Evolutionary conservation across 2,329 filamentous ascomycete species (phyloP).

Genomic region (Monosporascus sp.): DNA sequence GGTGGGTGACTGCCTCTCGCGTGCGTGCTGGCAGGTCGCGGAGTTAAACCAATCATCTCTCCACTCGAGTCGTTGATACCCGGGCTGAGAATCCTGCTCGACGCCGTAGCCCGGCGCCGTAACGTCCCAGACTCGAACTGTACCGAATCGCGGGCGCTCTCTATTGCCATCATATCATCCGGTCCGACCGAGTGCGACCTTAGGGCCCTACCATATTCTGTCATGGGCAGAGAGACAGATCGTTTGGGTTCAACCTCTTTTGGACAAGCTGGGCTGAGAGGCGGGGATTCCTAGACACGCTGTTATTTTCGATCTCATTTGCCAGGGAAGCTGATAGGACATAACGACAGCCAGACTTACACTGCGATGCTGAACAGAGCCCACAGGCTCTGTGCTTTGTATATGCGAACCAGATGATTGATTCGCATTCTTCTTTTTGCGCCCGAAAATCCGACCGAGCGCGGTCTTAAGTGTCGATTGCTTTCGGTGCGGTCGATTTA

Average conservation of each 20-base stretch:
- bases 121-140: constrained; percentile 37
- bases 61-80: constrained; percentile 33
- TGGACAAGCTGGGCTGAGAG: constrained; percentile 24
- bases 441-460: constrained; percentile 53
- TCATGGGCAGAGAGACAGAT: constrained; percentile 54
- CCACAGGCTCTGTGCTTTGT: constrained; percentile 19
- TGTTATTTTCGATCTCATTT: constrained; percentile 1
- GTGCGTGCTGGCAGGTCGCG: constrained; percentile 56
- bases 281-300: constrained; percentile 32
- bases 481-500: constrained; percentile 43
- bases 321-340: background rate
- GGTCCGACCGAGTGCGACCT: constrained; percentile 57
- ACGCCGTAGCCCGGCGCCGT: constrained; percentile 37
- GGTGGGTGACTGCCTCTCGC: constrained; percentile 39
- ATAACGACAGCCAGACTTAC: constrained; percentile 33
- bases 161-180: constrained; percentile 48
- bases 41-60: constrained; percentile 51
- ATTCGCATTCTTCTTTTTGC: constrained; percentile 45
- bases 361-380: constrained; percentile 40
- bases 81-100: constrained; percentile 34
- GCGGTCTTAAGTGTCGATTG: constrained; percentile 54
- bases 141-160: constrained; percentile 49
- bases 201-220: constrained; percentile 55
- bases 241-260: constrained; percentile 43
- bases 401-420: constrained; percentile 24